A percentile compares a stretch with the other conserved stretches of the same genome.
These are phyloP conservation scores for Limnomonas spitsbergensis DNA, from an alignment of 139 green algal species.

Conservation along the genomic window DNA sequence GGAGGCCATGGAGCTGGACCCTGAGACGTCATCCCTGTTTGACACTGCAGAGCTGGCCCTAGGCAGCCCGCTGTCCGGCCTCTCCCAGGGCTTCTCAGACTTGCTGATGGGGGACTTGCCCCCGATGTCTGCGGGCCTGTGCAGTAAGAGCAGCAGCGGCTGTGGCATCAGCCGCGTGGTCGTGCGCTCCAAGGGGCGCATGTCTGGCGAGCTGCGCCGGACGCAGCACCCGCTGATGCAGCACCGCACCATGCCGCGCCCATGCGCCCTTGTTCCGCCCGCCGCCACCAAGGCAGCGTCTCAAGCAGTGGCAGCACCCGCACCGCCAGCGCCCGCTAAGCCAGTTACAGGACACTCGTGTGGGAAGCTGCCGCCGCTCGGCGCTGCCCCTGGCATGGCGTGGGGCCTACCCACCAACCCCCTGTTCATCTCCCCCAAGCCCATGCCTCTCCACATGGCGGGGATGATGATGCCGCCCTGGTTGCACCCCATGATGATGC, in stretches of 20 bases:
- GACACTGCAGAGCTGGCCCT: neutral
- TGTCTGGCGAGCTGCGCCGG: neutral
- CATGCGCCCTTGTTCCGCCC: neutral
- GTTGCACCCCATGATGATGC: neutral
- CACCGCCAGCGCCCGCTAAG: neutral
- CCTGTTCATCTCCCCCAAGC: slow-evolving; percentile 26
- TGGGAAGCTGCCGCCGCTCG: slow-evolving; percentile 26
- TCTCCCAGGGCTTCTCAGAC: neutral
- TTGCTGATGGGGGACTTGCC: neutral
- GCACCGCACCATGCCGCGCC: neutral
- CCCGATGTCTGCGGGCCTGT: neutral
- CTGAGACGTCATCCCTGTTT: neutral
- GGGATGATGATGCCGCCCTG: neutral
- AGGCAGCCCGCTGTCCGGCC: neutral
- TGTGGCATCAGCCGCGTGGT: no score
- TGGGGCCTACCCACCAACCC: slow-evolving; percentile 40
- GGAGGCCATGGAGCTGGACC: slow-evolving; percentile 1
- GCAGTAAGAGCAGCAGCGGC: no score
- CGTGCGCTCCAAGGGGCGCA: no score
- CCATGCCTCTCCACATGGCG: neutral
- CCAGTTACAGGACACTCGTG: slow-evolving; percentile 21
- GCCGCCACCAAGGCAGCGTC: neutral
- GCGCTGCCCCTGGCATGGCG: slow-evolving; percentile 14
- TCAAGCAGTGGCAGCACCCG: neutral
- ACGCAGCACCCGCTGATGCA: neutral